Base-by-base conservation (phyloP, 2,329 filamentous ascomycete genomes). In the Onygenales sp. region DNA sequence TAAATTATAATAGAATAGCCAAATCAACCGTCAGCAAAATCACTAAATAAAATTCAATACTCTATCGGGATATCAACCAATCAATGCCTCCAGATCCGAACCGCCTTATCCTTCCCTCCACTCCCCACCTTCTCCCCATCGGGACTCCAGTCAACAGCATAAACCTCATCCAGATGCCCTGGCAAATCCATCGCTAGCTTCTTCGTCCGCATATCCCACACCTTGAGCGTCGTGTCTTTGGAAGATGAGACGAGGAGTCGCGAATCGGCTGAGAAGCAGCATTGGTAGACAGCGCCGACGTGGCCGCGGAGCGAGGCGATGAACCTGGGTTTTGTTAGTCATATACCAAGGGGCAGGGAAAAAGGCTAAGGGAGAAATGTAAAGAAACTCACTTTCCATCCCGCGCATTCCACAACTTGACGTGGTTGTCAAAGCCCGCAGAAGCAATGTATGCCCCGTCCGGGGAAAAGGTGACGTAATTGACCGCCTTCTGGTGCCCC, bases 401-500 rank as follows among this genome's bases (percentile, higher is more conserved):
- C 65, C 81, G 78, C 2, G 86, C 87, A 60, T 84, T 88, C 91
- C 91, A 97, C 31, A 96, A 73, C 72, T 95, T 95, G 61, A 92
- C 89, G 63, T 92, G 88, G 67, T 97, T 98, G 69, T 98, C 93
- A 74, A 92, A 98, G 3, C 86, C 85, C 7, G 88, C 85, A 39
- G 87, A 94, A 7, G 93, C 93, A 62, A 98, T 90, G 54, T 92
- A 79, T 7, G 82, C 78, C 36, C 90, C 92, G 64, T 97, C 91
- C 0, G 92, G 90, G 0, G 89, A 95, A 71, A 97, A 97, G 0
- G 85, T 87, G 47, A 97, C 91, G 66, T 96, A 88, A 68, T 97
- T 96, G 61, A 97, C 91, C 65, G 92, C 88, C 72, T 97, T 97
- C 68, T 96, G 89, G 65, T 98, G 93, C 2, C 93, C 93, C n/a